phyloP scores from a whole-genome alignment of 257 asterid species.

The Gentiana straminea region DNA sequence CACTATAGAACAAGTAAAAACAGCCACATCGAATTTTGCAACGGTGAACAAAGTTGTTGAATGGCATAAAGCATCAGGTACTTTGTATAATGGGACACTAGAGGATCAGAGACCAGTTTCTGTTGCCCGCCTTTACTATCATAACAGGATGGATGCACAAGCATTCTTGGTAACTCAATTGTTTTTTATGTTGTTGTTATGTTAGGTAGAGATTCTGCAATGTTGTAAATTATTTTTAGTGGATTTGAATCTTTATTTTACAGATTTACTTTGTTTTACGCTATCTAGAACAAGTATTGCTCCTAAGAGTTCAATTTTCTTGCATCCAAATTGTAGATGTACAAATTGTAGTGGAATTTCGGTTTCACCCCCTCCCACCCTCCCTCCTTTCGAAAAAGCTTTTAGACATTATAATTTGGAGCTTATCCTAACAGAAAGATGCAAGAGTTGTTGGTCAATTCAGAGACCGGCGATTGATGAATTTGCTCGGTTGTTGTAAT shows the following conservation, averaged over 20 bases:
- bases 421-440: constrained; percentile 49
- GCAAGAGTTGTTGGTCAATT: constrained; percentile 85
- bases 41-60: constrained; percentile 83
- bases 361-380: too few species aligned
- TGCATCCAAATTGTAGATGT: too few species aligned
- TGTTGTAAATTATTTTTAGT: too few species aligned
- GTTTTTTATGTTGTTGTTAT: too few species aligned
- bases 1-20: constrained; percentile 64
- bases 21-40: constrained; percentile 77
- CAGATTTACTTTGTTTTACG: too few species aligned
- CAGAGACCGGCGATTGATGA: constrained; percentile 56
- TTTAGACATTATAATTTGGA: constrained; percentile 3
- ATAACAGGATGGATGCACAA: constrained; percentile 70
- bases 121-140: constrained; percentile 73
- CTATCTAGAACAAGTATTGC: too few species aligned
- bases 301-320: too few species aligned
- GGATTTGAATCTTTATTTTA: too few species aligned
- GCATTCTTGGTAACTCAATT: constrained; percentile 59
- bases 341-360: too few species aligned
- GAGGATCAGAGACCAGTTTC: constrained; percentile 73
- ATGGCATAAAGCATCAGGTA: constrained; percentile 90
- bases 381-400: not conserved
- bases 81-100: constrained; percentile 69
- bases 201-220: too few species aligned
- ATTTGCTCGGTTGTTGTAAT: constrained; percentile 79